A percentile compares a stretch with the other conserved stretches of the same genome.
These are phyloP conservation scores for Colletotrichum shisoi DNA, from an alignment of 2,329 filamentous ascomycete genomes.

Conservation along the genomic window DNA sequence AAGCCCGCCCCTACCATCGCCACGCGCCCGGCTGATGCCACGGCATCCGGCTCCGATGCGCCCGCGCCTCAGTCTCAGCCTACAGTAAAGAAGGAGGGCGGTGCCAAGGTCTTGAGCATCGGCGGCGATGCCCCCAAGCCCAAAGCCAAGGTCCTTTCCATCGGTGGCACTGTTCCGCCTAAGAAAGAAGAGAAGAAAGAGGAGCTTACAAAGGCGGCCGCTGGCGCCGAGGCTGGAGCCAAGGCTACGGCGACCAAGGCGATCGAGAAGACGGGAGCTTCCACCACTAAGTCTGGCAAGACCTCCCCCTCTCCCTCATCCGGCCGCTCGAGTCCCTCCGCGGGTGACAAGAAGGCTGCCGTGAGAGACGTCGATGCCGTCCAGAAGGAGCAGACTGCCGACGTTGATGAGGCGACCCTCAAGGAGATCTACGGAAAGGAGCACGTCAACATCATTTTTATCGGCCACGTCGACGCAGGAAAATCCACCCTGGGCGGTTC, in stretches of 20 bases:
- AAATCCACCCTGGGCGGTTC: slow-evolving; percentile 96
- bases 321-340: slow-evolving; percentile 81
- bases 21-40: slow-evolving; percentile 64
- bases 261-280: slow-evolving; percentile 84
- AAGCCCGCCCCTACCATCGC: slow-evolving; percentile 66
- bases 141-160: slow-evolving; percentile 58
- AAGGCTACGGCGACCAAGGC: slow-evolving; percentile 90
- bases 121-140: slow-evolving; percentile 66
- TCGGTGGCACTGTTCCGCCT: slow-evolving; percentile 49
- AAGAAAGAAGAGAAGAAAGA: slow-evolving; percentile 60
- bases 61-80: slow-evolving; percentile 59
- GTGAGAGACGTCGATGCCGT: slow-evolving; percentile 81
- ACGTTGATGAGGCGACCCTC: slow-evolving; percentile 75
- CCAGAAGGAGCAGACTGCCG: slow-evolving; percentile 79
- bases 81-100: slow-evolving; percentile 62
- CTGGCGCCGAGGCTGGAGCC: slow-evolving; percentile 70
- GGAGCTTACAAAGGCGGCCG: slow-evolving; percentile 58
- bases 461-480: slow-evolving; percentile 97
- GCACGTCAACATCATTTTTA: slow-evolving; percentile 93
- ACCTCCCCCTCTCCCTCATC: slow-evolving; percentile 84
- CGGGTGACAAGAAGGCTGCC: slow-evolving; percentile 59
- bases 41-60: slow-evolving; percentile 53
- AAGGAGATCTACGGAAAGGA: slow-evolving; percentile 97
- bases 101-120: slow-evolving; percentile 70
- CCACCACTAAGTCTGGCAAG: slow-evolving; percentile 67